Evolutionary conservation across 1,139 yeast genomes (phyloP), one percentile per base, ranked within the genome.

Genomic region (Taphrina populina): DNA sequence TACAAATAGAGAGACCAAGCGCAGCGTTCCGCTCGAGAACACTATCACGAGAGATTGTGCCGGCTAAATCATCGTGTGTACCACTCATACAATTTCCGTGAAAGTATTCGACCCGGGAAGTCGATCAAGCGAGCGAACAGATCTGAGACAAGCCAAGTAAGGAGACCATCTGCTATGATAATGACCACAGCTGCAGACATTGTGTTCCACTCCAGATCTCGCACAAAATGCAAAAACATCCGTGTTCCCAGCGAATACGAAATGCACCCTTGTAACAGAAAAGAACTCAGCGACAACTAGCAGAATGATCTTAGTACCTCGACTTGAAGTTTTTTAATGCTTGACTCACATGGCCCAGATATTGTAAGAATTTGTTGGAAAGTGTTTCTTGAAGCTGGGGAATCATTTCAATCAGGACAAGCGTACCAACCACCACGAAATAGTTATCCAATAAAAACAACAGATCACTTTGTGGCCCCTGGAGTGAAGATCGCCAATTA

Each of bases 391-490:
- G 45, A 2, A 40, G 8, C 45, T 33, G 3, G n/a, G 34, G 45
- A 6, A 21, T 24, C 45, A 40, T 40, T 27, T 40, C 45, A 5
- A 40, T 40, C 13, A 40, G 33, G 1, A 40, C n/a, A 5, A 40
- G 33, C 1, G 21, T 15, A 15, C 45, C 45, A n/a, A 40, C 1
- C 23, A 40, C 45, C 23, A 27, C 33, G 33, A 40, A 40, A 26
- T 40, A 40, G 13, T 40, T 40, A 21, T 40, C 45, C 5, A 40
- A 13, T 4, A 58, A 34, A 61, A 61, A 49, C 61, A 61, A 39
- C 63, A 61, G 7, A 61, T 56, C 15, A 60, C 62, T 23, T 44
- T 54, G 5, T 45, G 40, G 15, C 59, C 61, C 11, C 29, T 29
- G 2, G 10, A 36, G 20, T 59, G 63, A 26, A 61, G 57, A n/a